Conservation (phyloP, 2,329 filamentous ascomycete species). For the Pseudogymnoascus sp. region DNA sequence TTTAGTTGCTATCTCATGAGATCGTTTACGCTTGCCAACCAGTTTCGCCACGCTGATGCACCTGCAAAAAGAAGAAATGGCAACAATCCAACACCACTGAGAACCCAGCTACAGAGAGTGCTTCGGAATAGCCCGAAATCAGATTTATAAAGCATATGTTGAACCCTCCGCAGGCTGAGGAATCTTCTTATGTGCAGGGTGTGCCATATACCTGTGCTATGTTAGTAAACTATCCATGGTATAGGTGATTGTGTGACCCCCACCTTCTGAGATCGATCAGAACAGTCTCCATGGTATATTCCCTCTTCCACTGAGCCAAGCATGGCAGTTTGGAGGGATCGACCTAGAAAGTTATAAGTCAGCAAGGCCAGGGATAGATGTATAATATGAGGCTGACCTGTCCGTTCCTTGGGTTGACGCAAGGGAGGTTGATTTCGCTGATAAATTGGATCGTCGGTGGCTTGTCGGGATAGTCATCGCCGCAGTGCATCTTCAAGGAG, state of each 20-base stretch:
- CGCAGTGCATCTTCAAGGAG: slow-evolving; percentile 94
- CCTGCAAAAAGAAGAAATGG: slow-evolving; percentile 17
- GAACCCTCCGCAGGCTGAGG: slow-evolving; percentile 87
- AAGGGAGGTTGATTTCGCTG: slow-evolving; percentile 92
- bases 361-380: neutral
- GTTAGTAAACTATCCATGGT: slow-evolving; percentile 23
- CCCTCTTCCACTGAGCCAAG: slow-evolving; percentile 81
- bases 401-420: slow-evolving; percentile 74
- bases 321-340: slow-evolving; percentile 78
- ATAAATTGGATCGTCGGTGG: slow-evolving; percentile 89
- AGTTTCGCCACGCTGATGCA: slow-evolving; percentile 32
- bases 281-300: slow-evolving; percentile 92
- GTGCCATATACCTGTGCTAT: slow-evolving; percentile 76
- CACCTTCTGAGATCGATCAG: slow-evolving; percentile 78
- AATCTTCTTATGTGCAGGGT: slow-evolving; percentile 86
- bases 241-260: slow-evolving; percentile 19
- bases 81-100: slow-evolving; percentile 12
- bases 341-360: slow-evolving; percentile 43
- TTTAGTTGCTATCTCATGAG: slow-evolving; percentile 9
- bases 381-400: slow-evolving; percentile 40
- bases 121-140: neutral
- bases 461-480: slow-evolving; percentile 76
- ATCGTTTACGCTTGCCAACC: slow-evolving; percentile 14
- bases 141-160: slow-evolving; percentile 37
- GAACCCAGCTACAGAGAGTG: neutral